Evolutionary conservation across 2,329 filamentous ascomycete genomes (phyloP), one percentile per base, ranked within the genome.

Genomic region (Emericellopsis cladophorae): DNA sequence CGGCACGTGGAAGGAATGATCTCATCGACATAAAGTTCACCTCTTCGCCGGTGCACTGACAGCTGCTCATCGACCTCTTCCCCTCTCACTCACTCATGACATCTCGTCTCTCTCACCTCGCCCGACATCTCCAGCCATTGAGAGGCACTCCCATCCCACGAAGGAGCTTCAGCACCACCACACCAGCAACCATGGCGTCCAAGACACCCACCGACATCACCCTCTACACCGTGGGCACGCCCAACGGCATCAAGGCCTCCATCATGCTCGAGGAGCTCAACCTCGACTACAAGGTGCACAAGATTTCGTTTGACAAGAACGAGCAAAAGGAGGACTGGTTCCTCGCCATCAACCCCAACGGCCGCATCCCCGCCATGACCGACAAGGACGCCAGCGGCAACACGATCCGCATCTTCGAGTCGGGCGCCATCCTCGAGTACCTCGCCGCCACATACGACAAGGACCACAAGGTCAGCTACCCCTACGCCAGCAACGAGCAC

Each of bases 281-380:
- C 49, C 65, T 93, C 33, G 75, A 81, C n/a, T 94, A 94, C 66
- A 79, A 39, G 37, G 39, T 40, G 35, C 73, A 81, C 40, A 68
- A 73, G 35, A 79, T 93, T 52, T 72, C 83, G n/a, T 72, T 93
- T 44, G 65, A 59, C 46, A 83, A 84, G 47, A 84, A 87, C 57
- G 72, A 67, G n/a, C 86, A 93, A 53, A 93, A 92, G 56, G 66
- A 90, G 59, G 76, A 76, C 14, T 93, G 85, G 86, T 95, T 90
- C 63, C 73, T 93, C 23, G 79, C 80, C 40, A 93, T 95, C 64
- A 95, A 95, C 62, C 88, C 88, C 47, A 95, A 95, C 58, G 88
- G 88, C 48, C 83, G 88, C 49, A 94, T 95, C 51, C 89, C 88
- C 4, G 88, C 88, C 43, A 53, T 95, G 39, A 92, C 84, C 7